These are phyloP conservation scores for Colletotrichum chrysophilum DNA, from an alignment of 2,329 filamentous ascomycete genomes.

Conservation along the genomic window DNA sequence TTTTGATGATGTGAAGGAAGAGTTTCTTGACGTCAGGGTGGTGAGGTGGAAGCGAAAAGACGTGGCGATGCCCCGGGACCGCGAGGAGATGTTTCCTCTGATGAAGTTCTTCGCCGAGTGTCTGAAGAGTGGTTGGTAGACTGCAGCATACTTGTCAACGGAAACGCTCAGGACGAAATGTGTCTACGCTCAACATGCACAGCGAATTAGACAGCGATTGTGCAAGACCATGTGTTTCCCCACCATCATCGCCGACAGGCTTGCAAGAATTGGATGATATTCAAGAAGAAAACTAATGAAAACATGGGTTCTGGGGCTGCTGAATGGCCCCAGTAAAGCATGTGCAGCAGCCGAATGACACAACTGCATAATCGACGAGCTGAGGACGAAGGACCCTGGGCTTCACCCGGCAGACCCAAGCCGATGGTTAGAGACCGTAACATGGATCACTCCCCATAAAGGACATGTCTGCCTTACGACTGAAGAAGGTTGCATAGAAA, in stretches of 20 bases:
- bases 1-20: slow-evolving; percentile 65
- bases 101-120: slow-evolving; percentile 83
- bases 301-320: not conserved
- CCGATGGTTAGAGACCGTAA: not conserved
- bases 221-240: not conserved
- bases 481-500: not conserved
- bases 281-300: not conserved
- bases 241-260: not conserved
- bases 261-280: not conserved
- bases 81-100: slow-evolving; percentile 87
- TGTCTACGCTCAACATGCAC: not conserved
- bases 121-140: slow-evolving; percentile 43
- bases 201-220: not conserved
- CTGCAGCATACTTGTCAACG: not conserved
- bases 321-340: not conserved
- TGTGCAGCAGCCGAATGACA: not conserved
- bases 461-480: not conserved
- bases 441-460: not conserved
- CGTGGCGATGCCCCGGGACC: slow-evolving; percentile 81
- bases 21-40: slow-evolving; percentile 71
- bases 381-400: not conserved
- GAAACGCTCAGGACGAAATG: not conserved
- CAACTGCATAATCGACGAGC: not conserved
- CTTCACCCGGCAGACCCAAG: not conserved
- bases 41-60: slow-evolving; percentile 73